phyloP scores from a whole-genome alignment of 331 rosid species.

The Acacia pycnantha region DNA sequence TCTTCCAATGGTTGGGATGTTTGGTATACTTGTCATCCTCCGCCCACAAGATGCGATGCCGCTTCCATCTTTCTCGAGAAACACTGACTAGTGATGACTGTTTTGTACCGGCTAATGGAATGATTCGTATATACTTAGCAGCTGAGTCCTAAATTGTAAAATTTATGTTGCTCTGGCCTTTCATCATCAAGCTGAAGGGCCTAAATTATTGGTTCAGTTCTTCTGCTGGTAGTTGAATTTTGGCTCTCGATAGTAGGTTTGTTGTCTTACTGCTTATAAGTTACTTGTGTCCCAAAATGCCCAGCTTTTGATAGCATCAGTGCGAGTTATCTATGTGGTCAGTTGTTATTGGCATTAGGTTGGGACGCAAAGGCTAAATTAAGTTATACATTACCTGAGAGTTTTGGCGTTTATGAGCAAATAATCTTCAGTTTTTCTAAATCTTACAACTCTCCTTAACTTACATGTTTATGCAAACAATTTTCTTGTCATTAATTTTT shows the following conservation, averaged over 20 bases:
- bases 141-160: slow-evolving; percentile 16
- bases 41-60: slow-evolving; percentile 92
- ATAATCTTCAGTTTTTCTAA: background rate
- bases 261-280: slow-evolving; percentile 23
- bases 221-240: slow-evolving; percentile 25
- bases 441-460: background rate
- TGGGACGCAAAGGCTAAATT: background rate
- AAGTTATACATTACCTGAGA: background rate
- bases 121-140: slow-evolving; percentile 12
- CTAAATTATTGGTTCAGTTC: slow-evolving; percentile 22
- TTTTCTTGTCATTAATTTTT: background rate
- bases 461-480: background rate
- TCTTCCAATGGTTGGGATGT: slow-evolving; percentile 97
- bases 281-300: background rate
- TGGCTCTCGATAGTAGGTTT: slow-evolving; percentile 25
- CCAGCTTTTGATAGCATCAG: background rate
- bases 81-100: slow-evolving; percentile 54
- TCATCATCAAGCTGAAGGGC: slow-evolving; percentile 26
- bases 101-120: slow-evolving; percentile 24
- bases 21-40: slow-evolving; percentile 81
- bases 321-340: background rate
- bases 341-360: background rate
- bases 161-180: slow-evolving; percentile 24
- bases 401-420: background rate
- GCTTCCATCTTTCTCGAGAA: slow-evolving; percentile 89